Evolutionary conservation across 805 yeast species (phyloP), one percentile per base, ranked within the genome.

Genomic region (Alloascoidea hylecoeti): DNA sequence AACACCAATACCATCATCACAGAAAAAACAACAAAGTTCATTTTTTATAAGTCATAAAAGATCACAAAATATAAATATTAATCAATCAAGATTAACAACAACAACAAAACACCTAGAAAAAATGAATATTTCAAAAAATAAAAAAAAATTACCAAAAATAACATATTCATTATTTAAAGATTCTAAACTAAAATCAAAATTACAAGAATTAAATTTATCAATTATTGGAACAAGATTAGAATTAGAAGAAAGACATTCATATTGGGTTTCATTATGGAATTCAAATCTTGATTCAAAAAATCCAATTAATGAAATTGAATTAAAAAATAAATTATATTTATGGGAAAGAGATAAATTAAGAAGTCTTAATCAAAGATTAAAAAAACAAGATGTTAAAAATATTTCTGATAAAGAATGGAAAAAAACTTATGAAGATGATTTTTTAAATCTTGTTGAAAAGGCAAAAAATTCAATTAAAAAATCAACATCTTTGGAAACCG

Each of bases 331-430:
- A 38, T 61, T 88, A 30, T 52, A 57, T 16, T 72, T 74, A 47
- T 81, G 94, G 94, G 95, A 85, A 49, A 53, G 52, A 5, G 14
- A n/a, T n/a, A n/a, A n/a, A n/a, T n/a, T n/a, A n/a, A n/a, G n/a
- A n/a, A n/a, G n/a, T n/a, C n/a, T n/a, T n/a, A n/a, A n/a, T n/a
- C n/a, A n/a, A n/a, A n/a, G n/a, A n/a, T n/a, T n/a, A n/a, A n/a
- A n/a, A n/a, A n/a, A n/a, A n/a, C n/a, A n/a, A n/a, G n/a, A n/a
- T n/a, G n/a, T n/a, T n/a, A n/a, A n/a, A n/a, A n/a, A n/a, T n/a
- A n/a, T n/a, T n/a, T n/a, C n/a, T n/a, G n/a, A n/a, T n/a, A n/a
- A n/a, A n/a, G n/a, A n/a, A n/a, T n/a, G n/a, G n/a, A n/a, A n/a
- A n/a, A n/a, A n/a, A n/a, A n/a, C n/a, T n/a, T n/a, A n/a, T n/a